These are phyloP conservation scores for Bocquillonia castaneifolia DNA, from an alignment of 441 rosid species.

Conservation along the genomic window DNA sequence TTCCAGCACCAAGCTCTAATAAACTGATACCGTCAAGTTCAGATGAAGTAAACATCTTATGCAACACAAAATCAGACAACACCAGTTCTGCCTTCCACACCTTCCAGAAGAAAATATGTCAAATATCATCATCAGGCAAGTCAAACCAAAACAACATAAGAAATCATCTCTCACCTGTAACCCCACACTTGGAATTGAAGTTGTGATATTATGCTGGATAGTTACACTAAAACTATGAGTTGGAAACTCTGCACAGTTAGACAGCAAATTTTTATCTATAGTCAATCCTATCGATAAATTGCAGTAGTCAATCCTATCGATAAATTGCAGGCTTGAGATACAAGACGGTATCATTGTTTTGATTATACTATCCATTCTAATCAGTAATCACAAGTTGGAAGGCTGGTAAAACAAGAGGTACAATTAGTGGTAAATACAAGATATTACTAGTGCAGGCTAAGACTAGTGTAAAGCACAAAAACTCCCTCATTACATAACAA, in stretches of 20 bases:
- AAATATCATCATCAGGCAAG: background rate
- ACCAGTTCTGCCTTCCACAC: slow-evolving; percentile 84
- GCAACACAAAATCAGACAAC: slow-evolving; percentile 70
- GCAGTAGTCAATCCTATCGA: slow-evolving; percentile 4
- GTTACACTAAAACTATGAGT: slow-evolving; percentile 38
- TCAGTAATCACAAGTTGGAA: background rate
- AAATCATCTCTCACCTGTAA: slow-evolving; percentile 54
- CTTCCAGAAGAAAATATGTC: slow-evolving; percentile 34
- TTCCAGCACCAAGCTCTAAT: slow-evolving; percentile 87
- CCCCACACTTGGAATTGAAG: slow-evolving; percentile 71
- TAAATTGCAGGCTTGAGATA: background rate
- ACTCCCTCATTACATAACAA: background rate
- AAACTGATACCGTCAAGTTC: slow-evolving; percentile 47
- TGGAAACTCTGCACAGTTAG: slow-evolving; percentile 30
- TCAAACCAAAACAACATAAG: slow-evolving; percentile 7
- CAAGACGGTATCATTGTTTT: background rate
- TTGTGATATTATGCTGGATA: slow-evolving; percentile 66
- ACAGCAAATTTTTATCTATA: background rate
- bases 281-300: background rate
- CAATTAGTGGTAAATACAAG: background rate
- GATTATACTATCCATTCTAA: background rate
- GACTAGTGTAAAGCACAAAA: background rate
- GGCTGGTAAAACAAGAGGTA: background rate
- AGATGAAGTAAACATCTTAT: slow-evolving; percentile 58
- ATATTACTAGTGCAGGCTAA: background rate